phyloP scores from a whole-genome alignment of 768 basidiomycete genomes.

The Leccinum longicurvipes region DNA sequence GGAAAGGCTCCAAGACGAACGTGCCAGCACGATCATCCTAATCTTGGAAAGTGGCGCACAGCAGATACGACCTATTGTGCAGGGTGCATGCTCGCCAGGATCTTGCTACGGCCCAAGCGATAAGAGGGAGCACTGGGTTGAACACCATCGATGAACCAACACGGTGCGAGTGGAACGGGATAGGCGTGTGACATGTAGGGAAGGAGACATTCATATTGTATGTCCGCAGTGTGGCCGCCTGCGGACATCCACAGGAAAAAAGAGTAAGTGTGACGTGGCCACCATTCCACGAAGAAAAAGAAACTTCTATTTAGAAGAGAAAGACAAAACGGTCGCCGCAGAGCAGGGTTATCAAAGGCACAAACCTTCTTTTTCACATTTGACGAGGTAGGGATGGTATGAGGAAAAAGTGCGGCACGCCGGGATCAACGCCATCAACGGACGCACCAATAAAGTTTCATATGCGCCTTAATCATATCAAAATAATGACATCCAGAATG shows the following conservation, averaged over 20 bases:
- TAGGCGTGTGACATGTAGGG: not conserved
- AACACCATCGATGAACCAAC: not conserved
- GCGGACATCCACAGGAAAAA: conserved; percentile 1
- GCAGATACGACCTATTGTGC: not conserved
- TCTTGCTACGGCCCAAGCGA: not conserved
- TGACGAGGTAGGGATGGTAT: conserved; percentile 12
- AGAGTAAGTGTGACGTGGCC: conserved; percentile 16
- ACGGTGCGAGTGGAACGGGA: not conserved
- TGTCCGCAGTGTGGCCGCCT: conserved; percentile 28
- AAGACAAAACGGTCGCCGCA: not conserved
- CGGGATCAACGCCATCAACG: conserved; percentile 28
- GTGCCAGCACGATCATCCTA: not conserved
- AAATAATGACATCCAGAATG: conserved; percentile 20
- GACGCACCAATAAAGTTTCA: conserved; percentile 27
- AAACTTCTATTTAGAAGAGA: conserved; percentile 17
- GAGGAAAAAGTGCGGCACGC: conserved; percentile 15
- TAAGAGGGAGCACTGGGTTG: not conserved
- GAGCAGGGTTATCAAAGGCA: conserved; percentile 9
- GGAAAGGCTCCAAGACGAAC: conserved; percentile 2
- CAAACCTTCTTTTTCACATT: conserved; percentile 23
- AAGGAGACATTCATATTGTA: conserved; percentile 5
- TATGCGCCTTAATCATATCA: conserved; percentile 24
- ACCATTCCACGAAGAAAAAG: conserved; percentile 16
- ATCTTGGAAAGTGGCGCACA: conserved; percentile 10
- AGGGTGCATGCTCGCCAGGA: not conserved